A percentile compares a stretch with the other conserved stretches of the same genome.
Evolutionary conservation across 2,329 filamentous ascomycete species (phyloP).

Genomic region (Fusarium guadeloupense): DNA sequence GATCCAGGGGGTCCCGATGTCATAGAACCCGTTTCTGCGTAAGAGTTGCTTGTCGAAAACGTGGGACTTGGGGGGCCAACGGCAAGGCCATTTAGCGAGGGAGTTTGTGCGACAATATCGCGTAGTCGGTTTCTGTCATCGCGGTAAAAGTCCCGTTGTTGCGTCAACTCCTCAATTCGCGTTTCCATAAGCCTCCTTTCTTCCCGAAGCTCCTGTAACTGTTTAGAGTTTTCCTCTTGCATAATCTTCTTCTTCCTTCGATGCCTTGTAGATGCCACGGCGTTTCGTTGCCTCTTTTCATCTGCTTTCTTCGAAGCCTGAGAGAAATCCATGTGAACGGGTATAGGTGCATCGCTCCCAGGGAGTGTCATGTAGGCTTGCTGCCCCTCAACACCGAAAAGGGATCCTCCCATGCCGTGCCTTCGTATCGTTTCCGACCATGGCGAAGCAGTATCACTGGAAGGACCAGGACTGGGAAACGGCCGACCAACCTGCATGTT

Average conservation of each 20-base stretch:
- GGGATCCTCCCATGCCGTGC: slow-evolving; percentile 39
- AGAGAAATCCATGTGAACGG: slow-evolving; percentile 79
- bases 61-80: slow-evolving; percentile 63
- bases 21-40: slow-evolving; percentile 51
- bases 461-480: slow-evolving; percentile 30
- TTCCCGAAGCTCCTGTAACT: slow-evolving; percentile 74
- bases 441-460: slow-evolving; percentile 38
- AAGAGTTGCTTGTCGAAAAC: slow-evolving; percentile 49
- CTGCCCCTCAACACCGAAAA: slow-evolving; percentile 47
- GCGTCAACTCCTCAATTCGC: slow-evolving; percentile 56
- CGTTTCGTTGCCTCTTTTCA: slow-evolving; percentile 86
- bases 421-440: slow-evolving; percentile 50
- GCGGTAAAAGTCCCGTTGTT: slow-evolving; percentile 73
- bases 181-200: slow-evolving; percentile 72
- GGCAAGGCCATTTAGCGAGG: slow-evolving; percentile 63
- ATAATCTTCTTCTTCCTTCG: slow-evolving; percentile 83
- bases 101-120: slow-evolving; percentile 69
- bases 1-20: slow-evolving; percentile 40
- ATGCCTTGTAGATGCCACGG: slow-evolving; percentile 84
- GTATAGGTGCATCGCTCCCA: slow-evolving; percentile 53
- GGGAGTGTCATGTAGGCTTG: slow-evolving; percentile 53
- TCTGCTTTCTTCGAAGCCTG: slow-evolving; percentile 84
- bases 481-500: slow-evolving; percentile 34
- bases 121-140: slow-evolving; percentile 76
- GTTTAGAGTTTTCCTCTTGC: slow-evolving; percentile 75